phyloP scores from a whole-genome alignment of 495 filamentous ascomycete genomes.

The Articulospora tetracladia region DNA sequence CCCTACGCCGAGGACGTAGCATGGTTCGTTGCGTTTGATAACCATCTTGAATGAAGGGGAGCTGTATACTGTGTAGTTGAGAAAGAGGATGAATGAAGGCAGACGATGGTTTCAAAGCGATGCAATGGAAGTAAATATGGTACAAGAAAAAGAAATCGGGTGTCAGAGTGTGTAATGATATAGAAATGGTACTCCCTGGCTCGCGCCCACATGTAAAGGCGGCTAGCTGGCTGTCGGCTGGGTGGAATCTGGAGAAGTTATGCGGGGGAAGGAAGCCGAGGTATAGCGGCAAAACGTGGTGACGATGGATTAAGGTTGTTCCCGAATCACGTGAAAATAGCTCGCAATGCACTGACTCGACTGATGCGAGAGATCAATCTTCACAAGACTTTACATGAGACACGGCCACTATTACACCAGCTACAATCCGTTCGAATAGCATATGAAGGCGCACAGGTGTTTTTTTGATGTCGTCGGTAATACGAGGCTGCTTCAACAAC shows the following conservation, averaged over 20 bases:
- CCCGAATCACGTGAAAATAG: not conserved
- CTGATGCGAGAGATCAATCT: no score
- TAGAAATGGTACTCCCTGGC: not conserved
- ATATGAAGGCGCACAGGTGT: no score
- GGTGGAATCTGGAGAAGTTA: not conserved
- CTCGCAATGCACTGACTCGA: no score
- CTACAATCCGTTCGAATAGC: no score
- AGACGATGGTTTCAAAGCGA: not conserved
- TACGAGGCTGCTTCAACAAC: no score
- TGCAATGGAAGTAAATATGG: not conserved
- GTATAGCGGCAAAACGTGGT: conserved; percentile 3
- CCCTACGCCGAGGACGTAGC: conserved; percentile 92
- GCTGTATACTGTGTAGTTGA: not conserved
- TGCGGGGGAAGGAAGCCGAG: conserved; percentile 14
- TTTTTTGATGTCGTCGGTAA: no score
- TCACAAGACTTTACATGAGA: no score
- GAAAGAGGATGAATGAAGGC: not conserved
- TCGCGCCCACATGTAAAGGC: conserved; percentile 4
- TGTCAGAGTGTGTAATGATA: not conserved
- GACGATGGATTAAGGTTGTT: not conserved
- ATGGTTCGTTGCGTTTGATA: conserved; percentile 25
- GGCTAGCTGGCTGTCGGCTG: conserved; percentile 1
- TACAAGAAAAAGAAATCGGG: not conserved
- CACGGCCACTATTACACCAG: no score
- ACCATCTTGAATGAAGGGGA: conserved; percentile 16